A percentile compares a stretch with the other conserved stretches of the same genome.
Conservation (phyloP, 73 alveolate species). For the Symbiodinium pilosum region DNA sequence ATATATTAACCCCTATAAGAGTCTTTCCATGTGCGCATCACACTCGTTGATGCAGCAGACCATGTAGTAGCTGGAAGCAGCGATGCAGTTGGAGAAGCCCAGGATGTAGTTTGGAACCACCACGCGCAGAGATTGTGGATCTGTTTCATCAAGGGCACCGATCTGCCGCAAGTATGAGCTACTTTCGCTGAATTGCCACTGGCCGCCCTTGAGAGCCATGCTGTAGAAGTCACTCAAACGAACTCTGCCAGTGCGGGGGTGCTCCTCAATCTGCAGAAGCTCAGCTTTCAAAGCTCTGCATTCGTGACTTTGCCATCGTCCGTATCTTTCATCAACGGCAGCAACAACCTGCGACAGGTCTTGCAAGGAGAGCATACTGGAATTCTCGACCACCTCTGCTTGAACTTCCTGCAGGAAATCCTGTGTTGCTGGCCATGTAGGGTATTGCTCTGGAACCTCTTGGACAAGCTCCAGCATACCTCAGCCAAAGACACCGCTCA, state of each 20-base stretch:
- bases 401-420: not conserved
- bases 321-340: not conserved
- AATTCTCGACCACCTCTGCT: not conserved
- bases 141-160: conserved; percentile 35
- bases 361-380: not conserved
- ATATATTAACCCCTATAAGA: no score
- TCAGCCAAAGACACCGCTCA: not conserved
- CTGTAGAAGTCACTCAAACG: conserved; percentile 73
- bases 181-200: conserved; percentile 32
- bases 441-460: conserved; percentile 29
- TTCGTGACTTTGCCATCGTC: conserved; percentile 9
- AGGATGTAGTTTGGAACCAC: conserved; percentile 27
- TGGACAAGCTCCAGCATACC: conserved; percentile 1
- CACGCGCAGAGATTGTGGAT: not conserved
- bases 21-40: not conserved
- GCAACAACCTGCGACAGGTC: conserved; percentile 14
- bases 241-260: conserved; percentile 65
- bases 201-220: conserved; percentile 77
- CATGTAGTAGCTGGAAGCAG: conserved; percentile 15
- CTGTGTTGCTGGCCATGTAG: conserved; percentile 18
- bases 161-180: conserved; percentile 3
- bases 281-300: conserved; percentile 12
- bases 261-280: conserved; percentile 34
- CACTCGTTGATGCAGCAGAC: conserved; percentile 44
- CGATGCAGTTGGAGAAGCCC: conserved; percentile 8